Conservation (phyloP, 2,329 filamentous ascomycete species). For the Dothistroma septosporum region DNA sequence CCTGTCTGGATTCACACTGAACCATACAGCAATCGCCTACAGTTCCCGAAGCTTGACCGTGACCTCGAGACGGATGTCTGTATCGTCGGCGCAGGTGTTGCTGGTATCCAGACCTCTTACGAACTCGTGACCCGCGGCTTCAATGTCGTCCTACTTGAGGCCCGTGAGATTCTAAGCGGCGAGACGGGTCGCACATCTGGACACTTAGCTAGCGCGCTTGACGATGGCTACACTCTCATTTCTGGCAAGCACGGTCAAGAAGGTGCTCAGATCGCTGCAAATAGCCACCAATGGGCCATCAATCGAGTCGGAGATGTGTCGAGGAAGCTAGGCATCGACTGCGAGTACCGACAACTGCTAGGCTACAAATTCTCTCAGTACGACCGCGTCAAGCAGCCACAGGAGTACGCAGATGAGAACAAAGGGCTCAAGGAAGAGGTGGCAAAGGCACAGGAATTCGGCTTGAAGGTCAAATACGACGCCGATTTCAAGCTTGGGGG, state of each 20-base stretch:
- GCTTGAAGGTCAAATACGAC: conserved; percentile 42
- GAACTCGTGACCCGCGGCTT: conserved; percentile 51
- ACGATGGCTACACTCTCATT: conserved; percentile 52
- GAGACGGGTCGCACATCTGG: conserved; percentile 54
- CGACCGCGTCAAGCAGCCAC: conserved; percentile 33
- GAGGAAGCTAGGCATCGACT: conserved; percentile 50
- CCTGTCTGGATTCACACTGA: conserved; percentile 53
- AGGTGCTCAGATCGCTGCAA: conserved; percentile 33
- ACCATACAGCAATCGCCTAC: conserved; percentile 44
- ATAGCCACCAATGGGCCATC: conserved; percentile 54
- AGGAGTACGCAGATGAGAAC: conserved; percentile 46
- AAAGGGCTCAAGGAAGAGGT: conserved; percentile 46
- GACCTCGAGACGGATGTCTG: conserved; percentile 49
- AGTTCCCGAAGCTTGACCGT: conserved; percentile 41
- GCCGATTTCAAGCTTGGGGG: conserved; percentile 48
- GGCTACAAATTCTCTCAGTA: conserved; percentile 52
- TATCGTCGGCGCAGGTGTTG: conserved; percentile 52
- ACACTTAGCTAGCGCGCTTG: conserved; percentile 50
- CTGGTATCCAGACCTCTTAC: conserved; percentile 51
- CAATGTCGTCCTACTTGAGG: conserved; percentile 52
- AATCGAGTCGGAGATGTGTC: conserved; percentile 50
- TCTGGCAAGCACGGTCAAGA: conserved; percentile 49
- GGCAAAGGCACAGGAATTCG: conserved; percentile 42
- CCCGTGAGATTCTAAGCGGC: conserved; percentile 52
- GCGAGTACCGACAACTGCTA: conserved; percentile 52